These are phyloP conservation scores for Phaeosphaeriaceae sp. DNA, from an alignment of 2,329 filamentous ascomycete species.

Conservation along the genomic window DNA sequence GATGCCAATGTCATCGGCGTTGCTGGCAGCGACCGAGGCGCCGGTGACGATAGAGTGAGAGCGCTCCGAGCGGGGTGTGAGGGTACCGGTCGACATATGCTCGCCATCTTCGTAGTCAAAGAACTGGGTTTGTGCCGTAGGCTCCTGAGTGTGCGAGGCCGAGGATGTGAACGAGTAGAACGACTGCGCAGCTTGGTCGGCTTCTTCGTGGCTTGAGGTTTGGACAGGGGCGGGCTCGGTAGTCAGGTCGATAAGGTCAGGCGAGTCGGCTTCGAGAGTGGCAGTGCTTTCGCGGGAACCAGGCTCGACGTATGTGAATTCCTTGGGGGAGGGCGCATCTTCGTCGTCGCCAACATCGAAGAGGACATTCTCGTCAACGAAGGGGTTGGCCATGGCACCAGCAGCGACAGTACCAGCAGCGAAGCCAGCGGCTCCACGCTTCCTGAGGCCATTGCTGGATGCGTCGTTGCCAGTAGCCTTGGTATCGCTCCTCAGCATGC, in stretches of 20 bases:
- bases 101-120: constrained; percentile 32
- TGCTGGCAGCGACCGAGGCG: constrained; percentile 37
- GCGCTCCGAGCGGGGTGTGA: constrained; percentile 48
- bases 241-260: constrained; percentile 43
- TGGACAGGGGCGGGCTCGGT: constrained; percentile 26
- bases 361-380: constrained; percentile 52
- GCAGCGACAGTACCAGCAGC: constrained; percentile 47
- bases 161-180: constrained; percentile 46
- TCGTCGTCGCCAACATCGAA: constrained; percentile 50
- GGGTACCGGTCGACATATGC: constrained; percentile 43
- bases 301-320: constrained; percentile 33
- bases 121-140: constrained; percentile 6
- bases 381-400: constrained; percentile 50
- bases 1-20: constrained; percentile 44
- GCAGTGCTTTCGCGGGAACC: constrained; percentile 38
- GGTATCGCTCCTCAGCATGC: constrained; percentile 42
- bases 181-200: constrained; percentile 39
- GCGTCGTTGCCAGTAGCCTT: constrained; percentile 32
- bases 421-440: constrained; percentile 47
- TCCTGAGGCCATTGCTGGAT: constrained; percentile 25
- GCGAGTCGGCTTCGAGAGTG: constrained; percentile 31
- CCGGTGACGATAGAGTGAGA: constrained; percentile 29
- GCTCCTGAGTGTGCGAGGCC: constrained; percentile 16
- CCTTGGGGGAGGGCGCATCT: constrained; percentile 37
- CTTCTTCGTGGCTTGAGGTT: constrained; percentile 24